Evolutionary conservation across 345 rosid species (phyloP), one percentile per base, ranked within the genome.

Genomic region (Ceriops zippeliana): DNA sequence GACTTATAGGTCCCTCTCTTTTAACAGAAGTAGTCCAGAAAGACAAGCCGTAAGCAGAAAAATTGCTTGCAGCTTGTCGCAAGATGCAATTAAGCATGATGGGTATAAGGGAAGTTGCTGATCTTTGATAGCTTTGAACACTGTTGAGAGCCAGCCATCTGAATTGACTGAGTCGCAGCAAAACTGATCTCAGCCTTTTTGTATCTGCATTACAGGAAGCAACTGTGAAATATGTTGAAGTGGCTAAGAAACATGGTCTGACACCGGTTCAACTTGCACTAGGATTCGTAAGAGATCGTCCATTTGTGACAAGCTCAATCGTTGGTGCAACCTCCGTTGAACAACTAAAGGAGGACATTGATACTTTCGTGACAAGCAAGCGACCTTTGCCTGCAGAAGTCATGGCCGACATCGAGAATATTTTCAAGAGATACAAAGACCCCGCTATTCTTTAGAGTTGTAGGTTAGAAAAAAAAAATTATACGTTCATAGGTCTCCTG

Each of bases 321-420:
- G 79, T 87, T 0, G 97, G 98, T 3, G 85, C 96, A 38, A 92
- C 98, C 70, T 92, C 96, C 0, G 71, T 90, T 0, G 83, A 81
- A 27, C 98, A 93, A 60, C 78, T 90, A 5, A 87, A 88, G 71
- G 98, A 93, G 81, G 91, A 93, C 65, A 83, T 89, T 5, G 92
- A 87, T 76, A 91, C 91, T 66, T 87, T 89, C 77, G 56, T 86
- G 63, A 73, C 79, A 47, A 83, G 88, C 2, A 82, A 81, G 63
- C 79, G 92, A 69, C 98, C 92, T 0, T 78, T 90, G 73, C 81
- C 91, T 5, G 67, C 75, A 0, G 86, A 88, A 81, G 76, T 88
- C 27, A 80, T 77, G 90, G 86, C 80, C 28, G 96, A 81, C 67
- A 81, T 90, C 38, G 98, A 90, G 66, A 38, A 77, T 8, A 74